These are phyloP conservation scores for Colletotrichum graminicola DNA, from an alignment of 2,329 filamentous ascomycete species.

Conservation along the genomic window DNA sequence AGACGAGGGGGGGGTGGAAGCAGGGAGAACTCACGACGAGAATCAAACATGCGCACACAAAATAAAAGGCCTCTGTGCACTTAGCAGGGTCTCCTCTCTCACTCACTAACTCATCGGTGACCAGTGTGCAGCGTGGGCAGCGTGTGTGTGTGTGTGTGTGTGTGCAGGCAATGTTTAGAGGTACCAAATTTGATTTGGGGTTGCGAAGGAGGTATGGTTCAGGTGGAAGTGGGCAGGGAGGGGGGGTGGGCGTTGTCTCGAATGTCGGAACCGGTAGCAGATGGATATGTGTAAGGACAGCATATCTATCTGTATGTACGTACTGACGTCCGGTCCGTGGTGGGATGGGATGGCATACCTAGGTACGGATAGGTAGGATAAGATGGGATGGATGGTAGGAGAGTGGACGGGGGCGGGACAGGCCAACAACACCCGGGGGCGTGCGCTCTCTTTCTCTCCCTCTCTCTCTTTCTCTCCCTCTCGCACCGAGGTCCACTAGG, in stretches of 20 bases:
- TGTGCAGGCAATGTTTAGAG: conserved; percentile 1
- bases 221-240: conserved; percentile 37
- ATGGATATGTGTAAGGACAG: conserved; percentile 31
- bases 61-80: background rate
- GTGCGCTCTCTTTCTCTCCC: background rate
- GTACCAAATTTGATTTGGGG: conserved; percentile 39
- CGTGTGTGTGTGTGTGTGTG: background rate
- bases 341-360: conserved; percentile 16
- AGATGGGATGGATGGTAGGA: conserved; percentile 17
- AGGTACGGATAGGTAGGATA: background rate
- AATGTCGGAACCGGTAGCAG: conserved; percentile 40
- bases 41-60: background rate
- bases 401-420: conserved; percentile 11
- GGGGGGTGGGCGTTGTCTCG: conserved; percentile 40
- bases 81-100: background rate
- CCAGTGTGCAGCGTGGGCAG: conserved; percentile 2
- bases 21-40: background rate
- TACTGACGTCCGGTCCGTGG: conserved; percentile 11
- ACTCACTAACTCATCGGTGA: background rate
- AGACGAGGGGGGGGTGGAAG: background rate
- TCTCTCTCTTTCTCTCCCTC: background rate
- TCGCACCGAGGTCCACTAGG: background rate
- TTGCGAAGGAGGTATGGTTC: conserved; percentile 41
- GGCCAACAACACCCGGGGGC: conserved; percentile 31
- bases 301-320: background rate